Evolutionary conservation across 768 basidiomycete species (phyloP), one percentile per base, ranked within the genome.

Genomic region (Hericium alpestre): DNA sequence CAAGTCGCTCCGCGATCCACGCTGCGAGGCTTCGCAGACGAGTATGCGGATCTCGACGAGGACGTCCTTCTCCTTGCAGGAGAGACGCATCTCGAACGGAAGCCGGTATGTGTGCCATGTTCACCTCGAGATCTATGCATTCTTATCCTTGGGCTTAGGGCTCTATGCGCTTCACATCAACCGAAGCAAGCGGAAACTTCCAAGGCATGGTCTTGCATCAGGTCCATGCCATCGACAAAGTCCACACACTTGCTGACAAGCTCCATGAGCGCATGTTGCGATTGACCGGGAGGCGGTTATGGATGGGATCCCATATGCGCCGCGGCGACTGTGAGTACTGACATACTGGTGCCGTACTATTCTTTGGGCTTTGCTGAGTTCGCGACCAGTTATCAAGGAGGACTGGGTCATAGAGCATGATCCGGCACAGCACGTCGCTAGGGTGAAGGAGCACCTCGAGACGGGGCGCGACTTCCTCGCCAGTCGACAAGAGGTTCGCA

Each of bases 301-400:
- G 74, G 74, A 71, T 75, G 71, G 70, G 65, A 10, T 71, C 69
- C 8, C 74, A 75, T 48, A 75, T 76, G 74, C 73, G 74, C 25
- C 71, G 74, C 22, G 74, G 74, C 47, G 74, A 75, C 48, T 75
- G 73, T 75, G 53, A 67, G 71, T 61, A 5, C 11, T 32, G 6
- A 10, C 8, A 16, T 6, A 32, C 8, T 7, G 9, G 32, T 9
- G 32, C 32, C 9, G 2, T 32, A 25, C 8, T 7, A 32, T 32
- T 32, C 32, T 32, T 7, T 32, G 32, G 6, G 32, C 8, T 7
- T 32, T 32, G 32, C 32, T 32, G 25, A 25, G 25, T 25, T 25
- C 25, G 25, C 25, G 25, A 57, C 27, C 54, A 67, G 71, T 71
- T 22, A 63, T 72, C 38, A 66, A 67, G 20, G 58, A 66, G 41